phyloP scores from a whole-genome alignment of 768 basidiomycete species.

The Serendipita sp. region DNA sequence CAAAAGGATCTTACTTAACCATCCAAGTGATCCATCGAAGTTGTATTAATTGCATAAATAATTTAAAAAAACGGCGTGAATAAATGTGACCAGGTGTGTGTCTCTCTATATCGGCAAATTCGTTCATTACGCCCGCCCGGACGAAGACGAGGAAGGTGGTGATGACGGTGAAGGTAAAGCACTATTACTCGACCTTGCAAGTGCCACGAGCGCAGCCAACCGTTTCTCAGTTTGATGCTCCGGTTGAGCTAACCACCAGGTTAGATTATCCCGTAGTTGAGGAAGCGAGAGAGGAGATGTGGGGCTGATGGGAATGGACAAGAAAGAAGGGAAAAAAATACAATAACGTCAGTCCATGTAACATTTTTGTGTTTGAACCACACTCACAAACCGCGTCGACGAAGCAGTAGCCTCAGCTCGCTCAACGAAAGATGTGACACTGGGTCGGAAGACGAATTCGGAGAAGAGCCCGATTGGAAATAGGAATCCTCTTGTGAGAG shows the following conservation, averaged over 20 bases:
- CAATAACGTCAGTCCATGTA: too few relatives aligned
- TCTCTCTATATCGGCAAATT: too few relatives aligned
- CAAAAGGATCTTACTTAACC: too few relatives aligned
- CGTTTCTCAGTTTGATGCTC: background rate
- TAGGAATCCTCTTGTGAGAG: background rate
- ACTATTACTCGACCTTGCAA: too few relatives aligned
- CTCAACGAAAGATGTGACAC: conserved; percentile 1
- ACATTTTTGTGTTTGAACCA: background rate
- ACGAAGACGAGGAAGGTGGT: too few relatives aligned
- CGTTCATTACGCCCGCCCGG: too few relatives aligned
- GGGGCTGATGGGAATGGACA: background rate
- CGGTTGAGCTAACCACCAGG: background rate
- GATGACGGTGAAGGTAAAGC: too few relatives aligned
- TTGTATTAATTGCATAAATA: too few relatives aligned
- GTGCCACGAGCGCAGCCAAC: background rate
- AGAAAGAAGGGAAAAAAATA: background rate
- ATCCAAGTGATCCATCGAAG: too few relatives aligned
- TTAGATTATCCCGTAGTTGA: conserved; percentile 3
- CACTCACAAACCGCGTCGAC: conserved; percentile 4
- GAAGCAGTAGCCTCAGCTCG: background rate
- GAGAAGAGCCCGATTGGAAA: background rate
- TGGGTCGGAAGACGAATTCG: background rate
- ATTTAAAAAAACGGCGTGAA: too few relatives aligned
- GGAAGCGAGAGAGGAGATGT: background rate
- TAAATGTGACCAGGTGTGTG: too few relatives aligned